These are phyloP conservation scores for Penicillium nordicum DNA, from an alignment of 2,329 filamentous ascomycete species.

Conservation along the genomic window DNA sequence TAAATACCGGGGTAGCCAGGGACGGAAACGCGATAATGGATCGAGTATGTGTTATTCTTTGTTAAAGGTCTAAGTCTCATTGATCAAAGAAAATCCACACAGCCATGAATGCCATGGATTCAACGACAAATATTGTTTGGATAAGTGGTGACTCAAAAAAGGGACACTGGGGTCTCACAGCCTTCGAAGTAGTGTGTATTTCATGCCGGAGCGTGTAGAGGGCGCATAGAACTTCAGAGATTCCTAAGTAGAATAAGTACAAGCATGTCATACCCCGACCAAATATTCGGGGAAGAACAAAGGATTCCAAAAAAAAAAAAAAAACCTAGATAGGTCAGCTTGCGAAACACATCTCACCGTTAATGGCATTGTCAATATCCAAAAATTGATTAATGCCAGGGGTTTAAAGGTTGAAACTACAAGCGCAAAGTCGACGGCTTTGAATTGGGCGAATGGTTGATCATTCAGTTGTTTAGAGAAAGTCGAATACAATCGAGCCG, in stretches of 20 bases:
- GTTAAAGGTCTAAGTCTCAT: neutral
- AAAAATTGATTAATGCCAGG: conserved; percentile 11
- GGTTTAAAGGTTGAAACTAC: conserved; percentile 22
- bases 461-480: conserved; percentile 15
- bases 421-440: conserved; percentile 26
- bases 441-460: conserved; percentile 14
- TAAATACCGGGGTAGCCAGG: neutral
- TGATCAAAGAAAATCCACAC: neutral
- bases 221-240: neutral
- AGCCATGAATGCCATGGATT: neutral
- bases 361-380: neutral
- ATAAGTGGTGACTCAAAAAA: too few species aligned
- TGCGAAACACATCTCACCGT: conserved; percentile 1
- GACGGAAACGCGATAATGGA: neutral
- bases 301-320: neutral
- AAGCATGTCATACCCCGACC: neutral
- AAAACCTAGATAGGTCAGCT: neutral
- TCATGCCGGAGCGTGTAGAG: neutral
- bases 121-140: too few species aligned
- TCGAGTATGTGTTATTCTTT: neutral
- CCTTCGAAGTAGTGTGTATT: too few species aligned
- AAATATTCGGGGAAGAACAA: neutral
- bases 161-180: neutral
- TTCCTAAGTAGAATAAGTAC: neutral
- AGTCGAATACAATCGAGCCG: conserved; percentile 43